Evolutionary conservation across 176 grass and related monocot genomes (phyloP).

Genomic region (Leersia perrieri): DNA sequence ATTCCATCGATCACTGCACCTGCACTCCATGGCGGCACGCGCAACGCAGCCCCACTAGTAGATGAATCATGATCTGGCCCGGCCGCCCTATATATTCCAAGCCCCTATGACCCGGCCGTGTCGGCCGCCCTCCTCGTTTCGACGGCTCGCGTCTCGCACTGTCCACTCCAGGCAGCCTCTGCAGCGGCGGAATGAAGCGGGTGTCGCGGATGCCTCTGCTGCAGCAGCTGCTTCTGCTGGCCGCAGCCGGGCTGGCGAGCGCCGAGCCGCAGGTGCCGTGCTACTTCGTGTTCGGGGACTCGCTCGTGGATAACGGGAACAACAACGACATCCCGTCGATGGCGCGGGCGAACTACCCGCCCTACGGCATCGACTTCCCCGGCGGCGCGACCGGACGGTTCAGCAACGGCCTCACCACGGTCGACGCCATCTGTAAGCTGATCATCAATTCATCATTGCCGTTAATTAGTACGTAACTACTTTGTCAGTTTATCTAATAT

Average conservation of each 20-base stretch:
- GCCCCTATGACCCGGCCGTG: neutral
- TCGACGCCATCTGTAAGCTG: conserved; percentile 67
- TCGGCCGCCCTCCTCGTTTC: neutral
- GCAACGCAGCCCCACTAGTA: neutral
- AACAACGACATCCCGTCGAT: conserved; percentile 84
- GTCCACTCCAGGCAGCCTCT: too few relatives aligned
- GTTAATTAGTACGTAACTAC: too few relatives aligned
- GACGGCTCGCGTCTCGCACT: neutral
- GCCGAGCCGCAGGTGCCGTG: conserved; percentile 67
- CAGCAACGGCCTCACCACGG: conserved; percentile 82
- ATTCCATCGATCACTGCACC: neutral
- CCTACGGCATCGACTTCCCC: conserved; percentile 83
- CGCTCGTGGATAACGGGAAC: conserved; percentile 91
- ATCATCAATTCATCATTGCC: neutral
- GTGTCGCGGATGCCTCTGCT: neutral
- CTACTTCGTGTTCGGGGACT: conserved; percentile 88
- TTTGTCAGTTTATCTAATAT: neutral
- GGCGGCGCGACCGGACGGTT: conserved; percentile 66
- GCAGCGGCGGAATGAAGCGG: conserved; percentile 10
- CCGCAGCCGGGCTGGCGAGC: neutral
- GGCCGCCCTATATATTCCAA: neutral
- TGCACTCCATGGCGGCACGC: neutral
- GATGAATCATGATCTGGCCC: neutral
- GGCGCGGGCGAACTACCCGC: conserved; percentile 84
- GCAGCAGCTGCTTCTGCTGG: conserved; percentile 14